These are phyloP conservation scores for Suillus fuscotomentosus DNA, from an alignment of 768 basidiomycete genomes.

Conservation along the genomic window DNA sequence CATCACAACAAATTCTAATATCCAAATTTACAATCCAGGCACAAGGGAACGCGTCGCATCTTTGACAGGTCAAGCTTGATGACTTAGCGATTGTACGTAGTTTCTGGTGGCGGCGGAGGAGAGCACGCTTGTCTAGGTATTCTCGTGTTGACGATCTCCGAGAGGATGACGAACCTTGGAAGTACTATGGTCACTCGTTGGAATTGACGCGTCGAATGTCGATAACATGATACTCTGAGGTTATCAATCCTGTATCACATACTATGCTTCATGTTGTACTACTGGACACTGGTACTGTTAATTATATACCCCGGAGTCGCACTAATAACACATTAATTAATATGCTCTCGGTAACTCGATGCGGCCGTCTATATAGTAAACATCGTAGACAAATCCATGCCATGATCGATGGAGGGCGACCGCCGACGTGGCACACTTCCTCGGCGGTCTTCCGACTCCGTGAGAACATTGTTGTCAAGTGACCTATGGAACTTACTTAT, in stretches of 20 bases:
- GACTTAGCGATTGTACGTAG: slow-evolving; percentile 7
- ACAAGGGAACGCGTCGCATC: too few species aligned
- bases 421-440: too few species aligned
- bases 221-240: background rate
- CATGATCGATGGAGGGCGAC: too few species aligned
- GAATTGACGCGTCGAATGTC: slow-evolving; percentile 1
- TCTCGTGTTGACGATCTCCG: slow-evolving; percentile 24
- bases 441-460: too few species aligned
- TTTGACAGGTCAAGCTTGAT: too few species aligned
- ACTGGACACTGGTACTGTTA: background rate
- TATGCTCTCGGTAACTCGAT: background rate
- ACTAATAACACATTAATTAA: background rate
- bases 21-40: too few species aligned
- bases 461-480: too few species aligned
- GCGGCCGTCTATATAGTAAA: background rate
- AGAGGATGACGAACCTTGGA: slow-evolving; percentile 32
- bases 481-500: too few species aligned
- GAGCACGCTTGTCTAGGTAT: slow-evolving; percentile 19
- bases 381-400: background rate
- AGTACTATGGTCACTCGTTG: slow-evolving; percentile 12
- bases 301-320: background rate
- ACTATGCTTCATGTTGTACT: background rate
- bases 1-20: too few species aligned
- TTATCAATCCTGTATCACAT: background rate
- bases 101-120: slow-evolving; percentile 29